Evolutionary conservation across 768 basidiomycete genomes (phyloP).

Genomic region (Punctularia strigosozonata): DNA sequence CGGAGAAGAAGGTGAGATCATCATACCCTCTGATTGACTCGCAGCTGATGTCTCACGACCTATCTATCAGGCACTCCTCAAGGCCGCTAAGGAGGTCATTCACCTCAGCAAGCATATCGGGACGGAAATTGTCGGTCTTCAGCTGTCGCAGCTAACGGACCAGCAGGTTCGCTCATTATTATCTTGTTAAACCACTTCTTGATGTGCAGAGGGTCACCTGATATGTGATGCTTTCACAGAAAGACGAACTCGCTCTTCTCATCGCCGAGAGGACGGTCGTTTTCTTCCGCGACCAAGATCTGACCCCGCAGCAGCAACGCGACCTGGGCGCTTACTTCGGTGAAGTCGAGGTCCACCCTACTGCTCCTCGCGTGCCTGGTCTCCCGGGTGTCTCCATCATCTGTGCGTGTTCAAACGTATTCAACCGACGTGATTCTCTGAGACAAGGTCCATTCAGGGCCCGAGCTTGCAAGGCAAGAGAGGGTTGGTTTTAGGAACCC

Average conservation of each 20-base stretch:
- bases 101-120: conserved; percentile 41
- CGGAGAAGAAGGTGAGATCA: too few relatives aligned
- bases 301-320: conserved; percentile 24
- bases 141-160: conserved; percentile 37
- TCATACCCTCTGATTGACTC: too few relatives aligned
- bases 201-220: too few relatives aligned
- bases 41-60: too few relatives aligned
- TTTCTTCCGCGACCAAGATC: conserved; percentile 48
- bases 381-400: background rate
- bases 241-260: conserved; percentile 37
- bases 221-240: too few relatives aligned
- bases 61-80: conserved; percentile 40
- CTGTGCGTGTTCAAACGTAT: background rate
- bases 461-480: too few relatives aligned
- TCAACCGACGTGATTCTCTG: background rate
- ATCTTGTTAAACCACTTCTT: too few relatives aligned
- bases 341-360: conserved; percentile 27
- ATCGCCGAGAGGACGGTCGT: conserved; percentile 42
- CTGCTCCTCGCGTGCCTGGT: background rate
- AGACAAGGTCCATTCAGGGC: conserved; percentile 9
- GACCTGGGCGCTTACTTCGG: conserved; percentile 30
- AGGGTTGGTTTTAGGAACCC: too few relatives aligned
- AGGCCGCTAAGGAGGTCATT: conserved; percentile 21
- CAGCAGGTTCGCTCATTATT: too few relatives aligned
- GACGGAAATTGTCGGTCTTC: conserved; percentile 37